These are phyloP conservation scores for Acanthamoeba healyi DNA, from an alignment of 208 protist species.

Conservation along the genomic window DNA sequence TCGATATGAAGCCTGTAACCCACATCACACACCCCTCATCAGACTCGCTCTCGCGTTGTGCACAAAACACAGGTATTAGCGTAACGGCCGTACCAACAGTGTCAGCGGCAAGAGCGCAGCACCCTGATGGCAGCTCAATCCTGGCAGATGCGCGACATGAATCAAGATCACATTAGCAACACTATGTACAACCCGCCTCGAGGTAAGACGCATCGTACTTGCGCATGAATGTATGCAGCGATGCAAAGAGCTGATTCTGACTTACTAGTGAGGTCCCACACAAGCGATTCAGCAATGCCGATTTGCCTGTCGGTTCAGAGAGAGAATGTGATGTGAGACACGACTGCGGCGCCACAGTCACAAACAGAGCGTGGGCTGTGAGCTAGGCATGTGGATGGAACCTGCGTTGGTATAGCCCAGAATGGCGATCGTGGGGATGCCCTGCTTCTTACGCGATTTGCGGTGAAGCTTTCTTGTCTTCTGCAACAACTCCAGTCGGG, in stretches of 20 bases:
- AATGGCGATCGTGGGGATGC: constrained; percentile 38
- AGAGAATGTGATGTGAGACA: too few species aligned
- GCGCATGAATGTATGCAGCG: constrained; percentile 56
- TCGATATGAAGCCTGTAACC: constrained; percentile 41
- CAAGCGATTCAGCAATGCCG: constrained; percentile 51
- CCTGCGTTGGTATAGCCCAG: constrained; percentile 69
- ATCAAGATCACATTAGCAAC: not conserved
- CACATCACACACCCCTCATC: not conserved
- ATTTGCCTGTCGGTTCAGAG: constrained; percentile 26
- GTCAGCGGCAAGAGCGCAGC: constrained; percentile 26
- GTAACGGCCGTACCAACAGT: not conserved
- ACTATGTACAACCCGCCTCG: not conserved
- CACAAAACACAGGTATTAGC: not conserved
- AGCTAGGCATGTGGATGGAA: not conserved
- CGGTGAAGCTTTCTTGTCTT: constrained; percentile 55
- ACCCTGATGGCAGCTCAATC: constrained; percentile 12
- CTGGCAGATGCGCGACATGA: not conserved
- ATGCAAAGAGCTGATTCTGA: constrained; percentile 42
- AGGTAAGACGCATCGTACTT: not conserved
- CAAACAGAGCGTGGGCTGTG: too few species aligned
- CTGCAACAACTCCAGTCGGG: constrained; percentile 1
- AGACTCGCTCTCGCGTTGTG: too few species aligned
- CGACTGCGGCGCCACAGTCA: too few species aligned
- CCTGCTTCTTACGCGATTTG: constrained; percentile 50
- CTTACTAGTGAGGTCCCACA: constrained; percentile 40